A percentile compares a stretch with the other conserved stretches of the same genome.
These are phyloP conservation scores for Dispira simplex DNA, from an alignment of 192 early-diverging fungal species.

Conservation along the genomic window DNA sequence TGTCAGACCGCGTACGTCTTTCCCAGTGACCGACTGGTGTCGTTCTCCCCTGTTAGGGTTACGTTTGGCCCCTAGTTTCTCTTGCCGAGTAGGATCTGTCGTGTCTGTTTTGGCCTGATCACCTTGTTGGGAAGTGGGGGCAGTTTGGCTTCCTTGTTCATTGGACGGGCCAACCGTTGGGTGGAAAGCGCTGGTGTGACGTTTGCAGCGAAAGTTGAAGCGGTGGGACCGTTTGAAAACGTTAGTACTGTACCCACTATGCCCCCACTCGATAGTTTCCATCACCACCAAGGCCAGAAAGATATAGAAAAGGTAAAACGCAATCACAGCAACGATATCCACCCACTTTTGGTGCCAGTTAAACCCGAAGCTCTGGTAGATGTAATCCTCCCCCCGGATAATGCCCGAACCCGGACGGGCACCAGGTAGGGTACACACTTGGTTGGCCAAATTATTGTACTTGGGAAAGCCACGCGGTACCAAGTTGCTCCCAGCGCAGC, in stretches of 20 bases:
- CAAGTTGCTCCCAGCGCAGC: constrained; percentile 18
- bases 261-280: constrained; percentile 45
- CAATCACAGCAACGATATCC: constrained; percentile 37
- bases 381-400: constrained; percentile 45
- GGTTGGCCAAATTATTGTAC: constrained; percentile 29
- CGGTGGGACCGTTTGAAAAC: constrained; percentile 28
- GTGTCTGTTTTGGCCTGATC: too few species aligned
- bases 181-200: background rate
- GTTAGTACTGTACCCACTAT: constrained; percentile 32
- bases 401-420: constrained; percentile 29
- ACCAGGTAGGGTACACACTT: constrained; percentile 50
- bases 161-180: background rate
- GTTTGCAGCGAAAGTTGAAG: constrained; percentile 11
- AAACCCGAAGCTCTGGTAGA: constrained; percentile 35
- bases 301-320: constrained; percentile 25
- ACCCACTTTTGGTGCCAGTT: constrained; percentile 38
- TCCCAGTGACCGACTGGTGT: constrained; percentile 23
- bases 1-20: constrained; percentile 32
- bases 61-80: constrained; percentile 11
- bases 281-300: constrained; percentile 23
- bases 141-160: too few species aligned
- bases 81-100: too few species aligned
- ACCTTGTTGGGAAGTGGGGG: too few species aligned
- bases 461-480: constrained; percentile 30
- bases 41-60: constrained; percentile 14